Evolutionary conservation across 2,329 filamentous ascomycete genomes (phyloP).

Genomic region (Cladosporium cucumerinum): DNA sequence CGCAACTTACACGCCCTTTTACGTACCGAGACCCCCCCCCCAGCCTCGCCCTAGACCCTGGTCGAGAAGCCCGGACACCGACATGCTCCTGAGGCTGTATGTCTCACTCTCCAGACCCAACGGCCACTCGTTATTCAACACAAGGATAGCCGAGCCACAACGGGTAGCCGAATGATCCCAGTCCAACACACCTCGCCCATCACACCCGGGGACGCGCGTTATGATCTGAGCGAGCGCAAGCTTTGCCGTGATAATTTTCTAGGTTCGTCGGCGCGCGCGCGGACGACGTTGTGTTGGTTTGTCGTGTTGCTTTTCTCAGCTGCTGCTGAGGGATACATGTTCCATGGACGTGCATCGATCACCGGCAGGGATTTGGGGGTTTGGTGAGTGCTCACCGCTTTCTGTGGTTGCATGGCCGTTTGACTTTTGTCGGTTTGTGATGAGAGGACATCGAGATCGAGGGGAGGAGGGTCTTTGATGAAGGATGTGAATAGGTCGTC

Average conservation of each 20-base stretch:
- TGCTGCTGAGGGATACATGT: not conserved
- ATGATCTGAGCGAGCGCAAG: no score
- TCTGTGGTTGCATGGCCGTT: not conserved
- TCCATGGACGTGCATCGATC: not conserved
- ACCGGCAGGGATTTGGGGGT: not conserved
- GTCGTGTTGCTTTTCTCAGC: not conserved
- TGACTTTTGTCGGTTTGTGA: not conserved
- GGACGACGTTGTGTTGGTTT: not conserved
- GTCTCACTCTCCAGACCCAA: not conserved
- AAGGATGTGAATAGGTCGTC: not conserved
- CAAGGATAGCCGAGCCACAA: not conserved
- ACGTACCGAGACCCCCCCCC: not conserved
- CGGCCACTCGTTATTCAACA: not conserved
- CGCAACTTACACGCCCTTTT: not conserved
- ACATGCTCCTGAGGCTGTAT: not conserved
- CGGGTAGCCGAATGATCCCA: not conserved
- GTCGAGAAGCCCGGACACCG: not conserved
- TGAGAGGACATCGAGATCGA: not conserved
- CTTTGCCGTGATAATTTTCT: not conserved
- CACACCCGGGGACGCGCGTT: not conserved
- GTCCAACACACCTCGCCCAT: not conserved
- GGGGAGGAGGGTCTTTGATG: not conserved
- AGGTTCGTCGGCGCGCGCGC: not conserved
- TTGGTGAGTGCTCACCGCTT: not conserved
- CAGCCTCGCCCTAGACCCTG: not conserved